phyloP scores from a whole-genome alignment of 306 rosid species.

The Castanea mollissima region DNA sequence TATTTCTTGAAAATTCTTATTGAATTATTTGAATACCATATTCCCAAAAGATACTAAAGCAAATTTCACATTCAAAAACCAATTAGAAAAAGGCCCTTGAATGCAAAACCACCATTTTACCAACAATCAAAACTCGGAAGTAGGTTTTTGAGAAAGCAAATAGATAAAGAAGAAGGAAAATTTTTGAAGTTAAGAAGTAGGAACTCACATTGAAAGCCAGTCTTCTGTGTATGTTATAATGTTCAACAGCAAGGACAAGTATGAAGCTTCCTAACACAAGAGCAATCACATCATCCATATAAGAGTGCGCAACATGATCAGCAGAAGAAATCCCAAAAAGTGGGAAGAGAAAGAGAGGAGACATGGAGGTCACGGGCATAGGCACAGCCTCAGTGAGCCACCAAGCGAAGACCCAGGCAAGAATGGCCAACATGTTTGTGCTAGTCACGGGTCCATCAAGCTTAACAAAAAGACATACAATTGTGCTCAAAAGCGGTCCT shows the following conservation, averaged over 20 bases:
- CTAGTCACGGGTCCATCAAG: slow-evolving; percentile 39
- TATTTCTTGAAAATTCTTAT: no score
- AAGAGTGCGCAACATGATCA: slow-evolving; percentile 70
- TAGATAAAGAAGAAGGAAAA: not conserved
- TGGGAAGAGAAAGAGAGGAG: slow-evolving; percentile 78
- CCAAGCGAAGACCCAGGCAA: slow-evolving; percentile 81
- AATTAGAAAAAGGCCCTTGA: no score
- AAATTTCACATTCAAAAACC: no score
- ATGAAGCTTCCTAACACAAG: slow-evolving; percentile 84
- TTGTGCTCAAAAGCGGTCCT: slow-evolving; percentile 59
- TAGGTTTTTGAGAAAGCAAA: not conserved
- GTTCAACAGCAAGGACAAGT: slow-evolving; percentile 87
- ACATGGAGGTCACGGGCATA: slow-evolving; percentile 80
- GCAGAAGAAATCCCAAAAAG: slow-evolving; percentile 68
- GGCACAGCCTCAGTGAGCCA: slow-evolving; percentile 93
- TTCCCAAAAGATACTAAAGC: no score
- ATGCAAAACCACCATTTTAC: no score
- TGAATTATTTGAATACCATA: no score
- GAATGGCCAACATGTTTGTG: slow-evolving; percentile 69
- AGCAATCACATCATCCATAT: slow-evolving; percentile 78
- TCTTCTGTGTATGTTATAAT: slow-evolving; percentile 77
- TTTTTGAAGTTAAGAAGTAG: not conserved
- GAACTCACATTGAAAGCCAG: slow-evolving; percentile 78
- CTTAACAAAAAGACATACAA: slow-evolving; percentile 50
- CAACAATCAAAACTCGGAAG: no score